Base-by-base conservation (phyloP, 164 flowering plant species). In the Platanus orientalis region DNA sequence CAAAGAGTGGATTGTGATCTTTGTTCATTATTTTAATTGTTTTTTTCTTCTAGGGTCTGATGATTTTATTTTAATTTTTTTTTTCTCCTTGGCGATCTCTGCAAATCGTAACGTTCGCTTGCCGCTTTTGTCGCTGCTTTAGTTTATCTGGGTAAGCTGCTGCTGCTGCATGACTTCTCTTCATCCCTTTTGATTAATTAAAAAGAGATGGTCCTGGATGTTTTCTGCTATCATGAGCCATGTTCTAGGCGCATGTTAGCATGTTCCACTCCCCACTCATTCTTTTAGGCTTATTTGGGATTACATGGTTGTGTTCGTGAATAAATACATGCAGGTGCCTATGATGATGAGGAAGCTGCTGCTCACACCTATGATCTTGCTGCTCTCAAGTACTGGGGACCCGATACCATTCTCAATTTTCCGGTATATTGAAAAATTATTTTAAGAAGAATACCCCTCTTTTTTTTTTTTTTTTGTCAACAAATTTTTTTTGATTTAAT, bases 381-480 rank as follows among this genome's bases (percentile, higher is more conserved):
- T 45, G 97, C 98, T 3, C 84, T 94, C 16, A 94, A 94, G 70
- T 91, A 84, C 60, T 94, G 98, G 98, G 97, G 98, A 0, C 79
- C 88, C 11, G 72, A 71, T 0, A 78, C 96, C 16, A 78, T 67
- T 67, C 73, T 94, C 69, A 94, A 94, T 81, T 94, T 89, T 67
- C 82, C 97, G 76, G 98, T 94, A 79, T 25, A 47, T 56, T 60
- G 19, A 16, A 10, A 45, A n/a, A 19, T 69, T 13, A 7, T 49
- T 10, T 11, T 24, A 17, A 28, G 0, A 28, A n/a, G n/a, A n/a
- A n/a, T n/a, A 7, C 25, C 3, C 1, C 44, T 36, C 7, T 25
- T 59, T 55, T 50, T 6, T 26, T 34, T 39, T 16, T 24, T 29
- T 29, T 63, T 68, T 50, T 19, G 55, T 1, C 0, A 27, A 13